These are phyloP conservation scores for Neovahlkampfia damariscottae DNA, from an alignment of 78 protist species.

Conservation along the genomic window DNA sequence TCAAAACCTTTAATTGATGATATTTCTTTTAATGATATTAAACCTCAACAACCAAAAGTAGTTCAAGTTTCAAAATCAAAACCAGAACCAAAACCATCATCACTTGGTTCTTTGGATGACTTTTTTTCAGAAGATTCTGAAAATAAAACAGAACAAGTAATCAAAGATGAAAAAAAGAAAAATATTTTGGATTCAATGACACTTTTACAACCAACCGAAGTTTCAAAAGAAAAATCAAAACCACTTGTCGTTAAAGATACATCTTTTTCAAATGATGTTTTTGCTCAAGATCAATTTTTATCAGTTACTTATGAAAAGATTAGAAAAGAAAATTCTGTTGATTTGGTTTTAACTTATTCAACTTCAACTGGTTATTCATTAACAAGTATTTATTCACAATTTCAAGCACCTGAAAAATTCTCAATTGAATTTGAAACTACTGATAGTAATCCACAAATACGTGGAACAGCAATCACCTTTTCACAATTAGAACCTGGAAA, in stretches of 20 bases:
- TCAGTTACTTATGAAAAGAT: background rate
- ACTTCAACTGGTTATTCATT: background rate
- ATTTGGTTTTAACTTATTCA: background rate
- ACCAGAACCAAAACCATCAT: too few relatives aligned
- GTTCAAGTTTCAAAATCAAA: too few relatives aligned
- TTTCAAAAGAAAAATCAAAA: background rate
- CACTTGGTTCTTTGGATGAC: background rate
- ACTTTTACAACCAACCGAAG: background rate
- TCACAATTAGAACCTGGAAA: background rate
- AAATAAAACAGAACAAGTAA: background rate
- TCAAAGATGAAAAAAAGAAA: background rate
- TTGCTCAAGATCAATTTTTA: background rate
- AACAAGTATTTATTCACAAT: background rate
- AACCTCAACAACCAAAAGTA: constrained; percentile 1
- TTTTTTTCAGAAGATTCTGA: background rate
- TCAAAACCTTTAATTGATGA: background rate
- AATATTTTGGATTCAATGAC: background rate
- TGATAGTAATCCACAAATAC: background rate
- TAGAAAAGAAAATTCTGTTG: background rate
- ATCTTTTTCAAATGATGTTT: too few relatives aligned
- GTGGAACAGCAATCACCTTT: too few relatives aligned
- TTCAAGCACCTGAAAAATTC: background rate
- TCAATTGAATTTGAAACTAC: background rate
- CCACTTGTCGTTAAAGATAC: background rate
- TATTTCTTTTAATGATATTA: background rate